Conservation (phyloP, 495 filamentous ascomycete genomes). For the Aspergillus cavernicola region DNA sequence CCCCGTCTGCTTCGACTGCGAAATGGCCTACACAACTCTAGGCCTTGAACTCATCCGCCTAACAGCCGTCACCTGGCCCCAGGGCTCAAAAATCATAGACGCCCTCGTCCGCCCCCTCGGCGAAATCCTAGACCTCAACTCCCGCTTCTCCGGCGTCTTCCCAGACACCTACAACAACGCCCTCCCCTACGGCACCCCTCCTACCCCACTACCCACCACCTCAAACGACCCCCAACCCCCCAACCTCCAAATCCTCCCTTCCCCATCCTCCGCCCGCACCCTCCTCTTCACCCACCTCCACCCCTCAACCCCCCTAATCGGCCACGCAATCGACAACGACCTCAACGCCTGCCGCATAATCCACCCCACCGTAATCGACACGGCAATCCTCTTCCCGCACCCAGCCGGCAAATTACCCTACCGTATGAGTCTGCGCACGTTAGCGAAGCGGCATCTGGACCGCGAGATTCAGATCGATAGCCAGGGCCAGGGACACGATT, state of each 20-base stretch:
- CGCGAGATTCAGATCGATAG: constrained; percentile 77
- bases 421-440: constrained; percentile 67
- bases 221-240: too few species aligned
- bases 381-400: constrained; percentile 78
- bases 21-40: constrained; percentile 90
- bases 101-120: constrained; percentile 82
- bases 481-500: constrained; percentile 76
- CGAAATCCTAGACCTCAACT: constrained; percentile 84
- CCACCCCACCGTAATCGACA: constrained; percentile 83
- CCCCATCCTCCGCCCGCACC: constrained; percentile 64
- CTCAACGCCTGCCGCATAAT: constrained; percentile 78
- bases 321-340: constrained; percentile 95
- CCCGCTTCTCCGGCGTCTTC: constrained; percentile 79
- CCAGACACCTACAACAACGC: constrained; percentile 70
- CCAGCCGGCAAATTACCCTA: constrained; percentile 62
- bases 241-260: constrained; percentile 65
- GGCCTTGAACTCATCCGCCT: constrained; percentile 87
- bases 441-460: constrained; percentile 62
- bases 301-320: constrained; percentile 76
- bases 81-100: constrained; percentile 70
- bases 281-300: constrained; percentile 68
- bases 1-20: constrained; percentile 84
- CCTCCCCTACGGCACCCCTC: constrained; percentile 46
- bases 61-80: constrained; percentile 83
- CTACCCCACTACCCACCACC: constrained; percentile 13